phyloP scores from a whole-genome alignment of 2,329 filamentous ascomycete genomes.

The Magnaporthales sp. region DNA sequence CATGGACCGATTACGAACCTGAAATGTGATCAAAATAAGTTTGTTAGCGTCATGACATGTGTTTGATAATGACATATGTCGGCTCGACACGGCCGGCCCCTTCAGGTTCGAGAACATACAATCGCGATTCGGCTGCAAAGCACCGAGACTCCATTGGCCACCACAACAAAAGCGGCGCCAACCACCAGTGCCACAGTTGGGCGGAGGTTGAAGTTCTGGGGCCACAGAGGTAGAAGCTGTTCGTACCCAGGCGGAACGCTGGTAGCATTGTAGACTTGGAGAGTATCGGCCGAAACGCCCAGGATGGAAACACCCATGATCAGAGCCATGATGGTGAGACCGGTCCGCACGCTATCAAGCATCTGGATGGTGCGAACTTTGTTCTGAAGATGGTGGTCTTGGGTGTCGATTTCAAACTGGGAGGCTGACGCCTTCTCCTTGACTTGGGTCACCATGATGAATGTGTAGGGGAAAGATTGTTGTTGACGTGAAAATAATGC shows the following conservation, averaged over 20 bases:
- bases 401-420: conserved; percentile 39
- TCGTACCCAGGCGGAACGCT: conserved; percentile 33
- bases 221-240: conserved; percentile 47
- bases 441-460: not conserved
- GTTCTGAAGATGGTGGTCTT: conserved; percentile 26
- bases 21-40: not conserved
- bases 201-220: conserved; percentile 44
- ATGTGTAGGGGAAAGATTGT: not conserved
- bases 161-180: conserved; percentile 38
- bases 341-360: conserved; percentile 35
- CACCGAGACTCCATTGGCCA: conserved; percentile 39
- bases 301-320: conserved; percentile 42
- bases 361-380: conserved; percentile 29
- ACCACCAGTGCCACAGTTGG: conserved; percentile 47
- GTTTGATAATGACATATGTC: not conserved
- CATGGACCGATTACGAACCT: conserved; percentile 29
- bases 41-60: conserved; percentile 4
- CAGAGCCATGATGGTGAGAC: conserved; percentile 40
- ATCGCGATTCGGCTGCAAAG: conserved; percentile 36
- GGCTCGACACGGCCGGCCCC: not conserved
- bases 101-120: conserved; percentile 29
- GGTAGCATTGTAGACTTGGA: conserved; percentile 47
- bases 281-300: conserved; percentile 43
- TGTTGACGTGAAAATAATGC: not conserved
- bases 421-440: conserved; percentile 25